phyloP scores from a whole-genome alignment of 768 basidiomycete species.

The Chalciporus piperatus region DNA sequence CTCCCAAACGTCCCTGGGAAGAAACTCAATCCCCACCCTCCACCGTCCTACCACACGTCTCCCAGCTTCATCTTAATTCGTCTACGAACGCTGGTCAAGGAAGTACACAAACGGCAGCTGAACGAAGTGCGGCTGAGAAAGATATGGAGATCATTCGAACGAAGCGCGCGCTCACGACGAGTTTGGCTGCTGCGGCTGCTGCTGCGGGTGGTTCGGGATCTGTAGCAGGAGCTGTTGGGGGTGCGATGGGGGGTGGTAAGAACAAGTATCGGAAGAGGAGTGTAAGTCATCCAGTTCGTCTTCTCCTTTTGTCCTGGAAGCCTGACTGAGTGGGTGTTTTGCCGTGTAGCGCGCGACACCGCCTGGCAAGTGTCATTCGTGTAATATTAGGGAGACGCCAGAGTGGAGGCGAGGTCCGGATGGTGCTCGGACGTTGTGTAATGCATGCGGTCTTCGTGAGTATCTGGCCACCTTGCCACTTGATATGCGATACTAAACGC shows the following conservation, averaged over 20 bases:
- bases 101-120: slow-evolving; percentile 33
- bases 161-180: slow-evolving; percentile 70
- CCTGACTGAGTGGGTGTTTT: slow-evolving; percentile 21
- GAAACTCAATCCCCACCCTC: slow-evolving; percentile 36
- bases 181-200: slow-evolving; percentile 50
- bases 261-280: slow-evolving; percentile 84
- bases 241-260: slow-evolving; percentile 39
- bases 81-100: slow-evolving; percentile 10
- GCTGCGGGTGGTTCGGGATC: slow-evolving; percentile 34
- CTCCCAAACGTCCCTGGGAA: slow-evolving; percentile 80
- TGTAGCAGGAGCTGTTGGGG: slow-evolving; percentile 29
- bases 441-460: slow-evolving; percentile 80
- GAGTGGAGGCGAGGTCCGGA: slow-evolving; percentile 86
- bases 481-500: not conserved
- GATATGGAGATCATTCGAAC: slow-evolving; percentile 85
- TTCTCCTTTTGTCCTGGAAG: not conserved
- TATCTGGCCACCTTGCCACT: not conserved
- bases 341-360: slow-evolving; percentile 73
- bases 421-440: slow-evolving; percentile 79
- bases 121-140: slow-evolving; percentile 67
- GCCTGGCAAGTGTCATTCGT: slow-evolving; percentile 84
- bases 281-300: slow-evolving; percentile 46
- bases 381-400: slow-evolving; percentile 85
- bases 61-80: slow-evolving; percentile 23
- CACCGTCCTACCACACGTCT: slow-evolving; percentile 18